phyloP scores from a whole-genome alignment of 2,329 filamentous ascomycete species.

The Fusarium piperis region DNA sequence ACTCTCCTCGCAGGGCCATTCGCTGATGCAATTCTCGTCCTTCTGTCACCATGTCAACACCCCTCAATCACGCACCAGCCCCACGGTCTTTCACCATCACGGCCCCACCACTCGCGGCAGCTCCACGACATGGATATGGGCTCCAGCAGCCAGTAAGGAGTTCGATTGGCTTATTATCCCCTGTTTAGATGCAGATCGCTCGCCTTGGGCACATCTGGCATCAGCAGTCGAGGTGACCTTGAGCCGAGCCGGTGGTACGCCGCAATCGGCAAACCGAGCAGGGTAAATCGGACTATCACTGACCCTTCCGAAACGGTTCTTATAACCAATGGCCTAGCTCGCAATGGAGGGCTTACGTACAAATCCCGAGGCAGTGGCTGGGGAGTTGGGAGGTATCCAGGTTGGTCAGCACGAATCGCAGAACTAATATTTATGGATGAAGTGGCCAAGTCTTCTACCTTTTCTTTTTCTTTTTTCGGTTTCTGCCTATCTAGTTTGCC shows the following conservation, averaged over 20 bases:
- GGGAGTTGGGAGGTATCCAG: background rate
- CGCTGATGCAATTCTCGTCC: conserved; percentile 11
- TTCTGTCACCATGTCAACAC: conserved; percentile 20
- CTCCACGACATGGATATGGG: background rate
- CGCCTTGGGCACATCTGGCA: background rate
- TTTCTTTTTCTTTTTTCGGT: background rate
- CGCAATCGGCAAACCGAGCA: background rate
- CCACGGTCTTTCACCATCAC: conserved; percentile 41
- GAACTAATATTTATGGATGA: background rate
- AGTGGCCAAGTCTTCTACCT: background rate
- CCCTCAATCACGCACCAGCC: conserved; percentile 34
- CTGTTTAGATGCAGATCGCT: background rate
- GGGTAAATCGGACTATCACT: background rate
- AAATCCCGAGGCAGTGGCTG: background rate
- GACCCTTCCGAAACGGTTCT: background rate
- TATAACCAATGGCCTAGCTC: background rate
- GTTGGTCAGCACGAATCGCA: background rate
- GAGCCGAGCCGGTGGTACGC: background rate
- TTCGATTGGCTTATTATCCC: background rate
- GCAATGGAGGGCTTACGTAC: background rate
- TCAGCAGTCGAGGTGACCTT: background rate
- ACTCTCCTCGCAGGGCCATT: conserved; percentile 2
- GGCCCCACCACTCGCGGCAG: conserved; percentile 18
- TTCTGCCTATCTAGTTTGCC: background rate
- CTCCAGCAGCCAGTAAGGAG: background rate